Evolutionary conservation across 108 stramenopile genomes (phyloP), one percentile per base, ranked within the genome.

Genomic region (Skeletonema tropicum): DNA sequence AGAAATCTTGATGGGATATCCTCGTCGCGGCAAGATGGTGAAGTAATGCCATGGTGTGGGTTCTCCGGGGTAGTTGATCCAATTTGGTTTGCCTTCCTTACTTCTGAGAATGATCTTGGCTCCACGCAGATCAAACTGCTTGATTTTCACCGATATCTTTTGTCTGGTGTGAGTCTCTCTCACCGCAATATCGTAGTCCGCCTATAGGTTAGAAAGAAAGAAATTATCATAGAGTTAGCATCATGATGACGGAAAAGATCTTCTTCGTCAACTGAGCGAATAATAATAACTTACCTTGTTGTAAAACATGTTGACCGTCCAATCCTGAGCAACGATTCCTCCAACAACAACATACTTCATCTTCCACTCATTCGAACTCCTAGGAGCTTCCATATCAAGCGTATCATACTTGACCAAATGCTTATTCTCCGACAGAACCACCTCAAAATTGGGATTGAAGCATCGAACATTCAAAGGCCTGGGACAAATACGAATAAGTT

Each of bases 301-400:
- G 32, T 73, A 68, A 46, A 74, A 83, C 82, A 83, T 83, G 48
- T 79, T 74, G 13, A 83, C 39, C 66, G 74, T 63, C 58, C 48
- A 66, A 15, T 73, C 68, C 67, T 66, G 67, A 0, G 73, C 60
- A 49, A 79, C 42, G 3, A 83, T 83, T 6, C 73, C 82, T 14
- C 82, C 82, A 15, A 83, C 77, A 14, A 79, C 77, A 13, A 83
- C 82, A 70, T 59, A 79, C 63, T 83, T 83, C 21, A 32, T 61
- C 77, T 83, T 83, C 82, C 82, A 83, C 25, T 83, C 82, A 29
- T 45, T 19, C 2, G 21, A 5, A 61, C 14, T 64, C 3, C 3
- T 45, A 0, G 82, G 82, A 21, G 73, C 67, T 11, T 70, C 70
- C 46, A 63, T 48, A 38, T 66, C 73, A 46, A 35, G 64, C 13